Conservation (phyloP, 441 rosid species). For the Erodium texanum region DNA sequence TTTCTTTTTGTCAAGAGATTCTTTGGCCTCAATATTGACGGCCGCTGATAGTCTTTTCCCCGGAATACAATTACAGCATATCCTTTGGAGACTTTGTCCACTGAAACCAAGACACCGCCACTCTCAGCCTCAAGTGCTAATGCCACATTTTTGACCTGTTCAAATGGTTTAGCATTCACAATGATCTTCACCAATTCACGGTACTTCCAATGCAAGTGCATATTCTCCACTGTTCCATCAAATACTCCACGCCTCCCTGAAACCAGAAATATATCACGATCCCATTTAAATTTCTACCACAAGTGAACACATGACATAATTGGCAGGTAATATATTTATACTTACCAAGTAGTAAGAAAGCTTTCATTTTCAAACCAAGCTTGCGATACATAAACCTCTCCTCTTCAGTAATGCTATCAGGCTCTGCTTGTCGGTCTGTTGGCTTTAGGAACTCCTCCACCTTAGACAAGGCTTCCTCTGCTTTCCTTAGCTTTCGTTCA, state of each 20-base stretch:
- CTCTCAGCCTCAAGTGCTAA: slow-evolving; percentile 94
- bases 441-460: slow-evolving; percentile 74
- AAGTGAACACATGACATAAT: not conserved
- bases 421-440: slow-evolving; percentile 54
- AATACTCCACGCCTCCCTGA: slow-evolving; percentile 93
- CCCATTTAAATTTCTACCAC: slow-evolving; percentile 15
- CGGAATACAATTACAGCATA: slow-evolving; percentile 76
- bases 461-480: slow-evolving; percentile 63
- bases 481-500: slow-evolving; percentile 59
- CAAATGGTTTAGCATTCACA: slow-evolving; percentile 62
- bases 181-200: slow-evolving; percentile 81
- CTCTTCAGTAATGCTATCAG: slow-evolving; percentile 75
- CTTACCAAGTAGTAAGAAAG: slow-evolving; percentile 86
- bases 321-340: slow-evolving; percentile 20
- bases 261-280: slow-evolving; percentile 22
- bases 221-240: slow-evolving; percentile 93
- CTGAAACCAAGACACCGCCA: slow-evolving; percentile 87
- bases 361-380: slow-evolving; percentile 91
- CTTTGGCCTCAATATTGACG: slow-evolving; percentile 69
- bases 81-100: slow-evolving; percentile 85
- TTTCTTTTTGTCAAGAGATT: slow-evolving; percentile 92
- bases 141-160: slow-evolving; percentile 73
- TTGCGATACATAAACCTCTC: slow-evolving; percentile 97
- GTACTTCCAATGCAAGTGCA: slow-evolving; percentile 98
- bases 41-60: slow-evolving; percentile 81